phyloP scores from a whole-genome alignment of 2,329 filamentous ascomycete species.

The Trichophyton simii region DNA sequence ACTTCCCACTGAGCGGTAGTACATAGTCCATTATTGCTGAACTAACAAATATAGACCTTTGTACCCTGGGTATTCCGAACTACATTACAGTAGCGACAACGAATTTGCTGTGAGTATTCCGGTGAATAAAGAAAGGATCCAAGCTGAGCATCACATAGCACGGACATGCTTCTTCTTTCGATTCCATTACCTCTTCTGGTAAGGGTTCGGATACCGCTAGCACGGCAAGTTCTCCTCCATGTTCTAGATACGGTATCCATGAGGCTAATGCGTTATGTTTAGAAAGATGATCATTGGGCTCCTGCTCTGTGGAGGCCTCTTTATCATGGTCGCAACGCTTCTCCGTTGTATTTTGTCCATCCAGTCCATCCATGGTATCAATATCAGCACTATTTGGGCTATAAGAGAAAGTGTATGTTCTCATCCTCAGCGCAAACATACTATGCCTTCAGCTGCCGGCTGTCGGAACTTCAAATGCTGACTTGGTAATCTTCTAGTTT shows the following conservation, averaged over 20 bases:
- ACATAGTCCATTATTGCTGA: background rate
- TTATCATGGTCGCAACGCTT: constrained; percentile 33
- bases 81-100: constrained; percentile 28
- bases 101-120: constrained; percentile 24
- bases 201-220: constrained; percentile 28
- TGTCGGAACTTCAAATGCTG: background rate
- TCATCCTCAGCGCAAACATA: background rate
- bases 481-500: constrained; percentile 20
- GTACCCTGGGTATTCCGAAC: constrained; percentile 27
- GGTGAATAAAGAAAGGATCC: background rate
- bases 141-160: constrained; percentile 18
- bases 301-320: constrained; percentile 34
- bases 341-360: constrained; percentile 33
- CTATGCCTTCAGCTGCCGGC: background rate
- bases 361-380: constrained; percentile 26
- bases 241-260: background rate
- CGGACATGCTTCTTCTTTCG: constrained; percentile 28
- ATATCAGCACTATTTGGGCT: constrained; percentile 32
- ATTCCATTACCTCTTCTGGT: constrained; percentile 33
- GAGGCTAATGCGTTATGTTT: background rate
- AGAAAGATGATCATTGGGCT: constrained; percentile 30
- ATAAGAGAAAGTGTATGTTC: constrained; percentile 31
- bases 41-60: constrained; percentile 18
- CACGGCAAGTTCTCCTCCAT: constrained; percentile 15
- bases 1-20: background rate